Evolutionary conservation across 2,329 filamentous ascomycete species (phyloP).

Genomic region (Sordariomycetes sp.): DNA sequence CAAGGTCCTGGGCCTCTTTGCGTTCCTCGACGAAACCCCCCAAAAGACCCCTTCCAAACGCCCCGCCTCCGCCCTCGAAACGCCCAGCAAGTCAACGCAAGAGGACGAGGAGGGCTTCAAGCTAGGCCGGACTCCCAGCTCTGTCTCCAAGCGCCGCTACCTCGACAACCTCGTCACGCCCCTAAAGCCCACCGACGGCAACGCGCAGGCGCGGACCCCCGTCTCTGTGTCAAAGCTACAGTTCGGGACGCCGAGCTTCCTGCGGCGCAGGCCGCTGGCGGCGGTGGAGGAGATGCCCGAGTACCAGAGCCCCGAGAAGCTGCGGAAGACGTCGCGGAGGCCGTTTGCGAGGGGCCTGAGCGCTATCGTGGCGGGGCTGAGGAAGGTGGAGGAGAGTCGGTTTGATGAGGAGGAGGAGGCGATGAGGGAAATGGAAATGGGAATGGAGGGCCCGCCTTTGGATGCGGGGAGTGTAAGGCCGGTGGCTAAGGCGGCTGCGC

Average conservation of each 20-base stretch:
- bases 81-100: constrained; percentile 30
- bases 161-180: constrained; percentile 56
- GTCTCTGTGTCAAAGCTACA: constrained; percentile 39
- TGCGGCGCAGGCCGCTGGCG: constrained; percentile 31
- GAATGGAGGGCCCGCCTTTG: neutral
- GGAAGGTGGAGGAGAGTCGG: constrained; percentile 55
- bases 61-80: constrained; percentile 12
- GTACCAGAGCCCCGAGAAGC: constrained; percentile 20
- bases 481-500: too few relatives aligned
- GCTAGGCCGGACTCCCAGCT: constrained; percentile 35
- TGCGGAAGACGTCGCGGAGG: constrained; percentile 40
- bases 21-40: constrained; percentile 43
- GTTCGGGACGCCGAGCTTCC: constrained; percentile 59
- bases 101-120: constrained; percentile 13
- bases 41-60: constrained; percentile 34
- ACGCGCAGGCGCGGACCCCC: constrained; percentile 27
- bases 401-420: constrained; percentile 64
- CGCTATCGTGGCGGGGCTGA: constrained; percentile 57
- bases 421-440: constrained; percentile 53
- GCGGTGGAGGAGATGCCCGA: constrained; percentile 42
- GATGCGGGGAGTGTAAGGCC: neutral
- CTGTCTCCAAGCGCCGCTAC: constrained; percentile 44
- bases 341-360: constrained; percentile 58
- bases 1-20: constrained; percentile 64
- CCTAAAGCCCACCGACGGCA: constrained; percentile 31